Evolutionary conservation across 2,329 filamentous ascomycete species (phyloP).

Genomic region (Parastagonospora nodorum): DNA sequence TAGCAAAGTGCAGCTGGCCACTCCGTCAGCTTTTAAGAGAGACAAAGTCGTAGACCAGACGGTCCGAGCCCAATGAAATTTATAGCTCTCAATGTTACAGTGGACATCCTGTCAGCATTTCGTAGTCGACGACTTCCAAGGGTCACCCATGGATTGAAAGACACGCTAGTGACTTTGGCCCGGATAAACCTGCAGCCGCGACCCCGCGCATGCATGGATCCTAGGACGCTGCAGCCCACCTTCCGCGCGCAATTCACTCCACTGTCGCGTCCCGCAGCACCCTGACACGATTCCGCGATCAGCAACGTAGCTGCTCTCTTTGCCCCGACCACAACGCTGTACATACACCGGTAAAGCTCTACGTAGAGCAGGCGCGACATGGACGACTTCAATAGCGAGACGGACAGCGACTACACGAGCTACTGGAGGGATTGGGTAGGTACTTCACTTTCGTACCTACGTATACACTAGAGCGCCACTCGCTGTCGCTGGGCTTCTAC

Average conservation of each 20-base stretch:
- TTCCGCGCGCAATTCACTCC: slow-evolving; percentile 25
- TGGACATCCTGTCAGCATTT: too few species aligned
- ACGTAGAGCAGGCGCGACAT: slow-evolving; percentile 56
- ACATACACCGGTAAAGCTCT: neutral
- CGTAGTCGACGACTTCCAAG: too few species aligned
- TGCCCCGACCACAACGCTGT: slow-evolving; percentile 1
- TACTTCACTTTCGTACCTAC: slow-evolving; percentile 34
- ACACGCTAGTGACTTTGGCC: slow-evolving; percentile 1
- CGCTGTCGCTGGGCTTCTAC: slow-evolving; percentile 3
- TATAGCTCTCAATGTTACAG: too few species aligned
- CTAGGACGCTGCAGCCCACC: slow-evolving; percentile 17
- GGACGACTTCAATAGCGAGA: slow-evolving; percentile 98
- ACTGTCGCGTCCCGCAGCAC: slow-evolving; percentile 19
- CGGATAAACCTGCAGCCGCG: slow-evolving; percentile 8
- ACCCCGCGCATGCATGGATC: slow-evolving; percentile 6
- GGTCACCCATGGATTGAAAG: neutral
- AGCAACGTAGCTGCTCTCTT: slow-evolving; percentile 10
- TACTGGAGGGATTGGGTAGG: slow-evolving; percentile 99
- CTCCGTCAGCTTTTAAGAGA: too few species aligned
- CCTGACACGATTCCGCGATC: neutral
- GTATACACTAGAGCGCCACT: neutral
- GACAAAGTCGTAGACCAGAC: too few species aligned
- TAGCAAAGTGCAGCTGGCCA: too few species aligned
- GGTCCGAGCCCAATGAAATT: too few species aligned
- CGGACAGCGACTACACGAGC: slow-evolving; percentile 97